Base-by-base conservation (phyloP, 2,329 filamentous ascomycete genomes). In the Colletotrichum lindemuthianum region DNA sequence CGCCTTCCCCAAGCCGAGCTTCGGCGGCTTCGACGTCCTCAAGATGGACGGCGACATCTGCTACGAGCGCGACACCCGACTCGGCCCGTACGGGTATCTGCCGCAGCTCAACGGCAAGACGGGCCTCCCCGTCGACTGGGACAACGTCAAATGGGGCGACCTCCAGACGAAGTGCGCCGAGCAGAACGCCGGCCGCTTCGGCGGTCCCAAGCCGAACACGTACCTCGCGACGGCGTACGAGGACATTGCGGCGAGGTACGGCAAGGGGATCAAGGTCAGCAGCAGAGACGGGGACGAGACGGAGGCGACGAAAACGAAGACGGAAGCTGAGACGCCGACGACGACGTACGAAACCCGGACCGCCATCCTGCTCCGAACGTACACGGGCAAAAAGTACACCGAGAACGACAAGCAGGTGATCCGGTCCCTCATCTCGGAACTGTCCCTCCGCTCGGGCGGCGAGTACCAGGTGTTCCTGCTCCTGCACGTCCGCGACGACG, bases 401-500 rank as follows among this genome's bases (percentile, higher is more conserved):
- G 86, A 91, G 45, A 92, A 95, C 72, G 92, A 95, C 73, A 87
- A 91, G 72, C 88, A 94, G 74, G 89, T 89, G 57, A 87, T 97
- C 44, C 90, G 93, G 33, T 87, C 93, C 40, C 85, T 96, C 72
- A 87, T 97, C 69, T 90, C 87, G 63, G 93, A 97, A 75, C 81
- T 96, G 34, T 86, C 86, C 7, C 81, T 96, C 60, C 88, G 89
- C 65, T 90, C 90, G 13, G 92, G 92, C 16, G 92, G 91, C 40
- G 88, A 94, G 76, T 96, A 93, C 72, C 87, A 93, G 70, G 88
- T 96, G 1, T 92, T 92, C 72, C 80, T 96, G 37, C 83, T 96
- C 33, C 86, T 96, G 12, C 92, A 96, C 67, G 89, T 93, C 76
- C 92, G 91, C 74, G 87, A 90, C 59, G 77, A 82, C 50, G 78